These are phyloP conservation scores for Vigna reflexopilosa DNA, from an alignment of 306 rosid species.

Conservation along the genomic window DNA sequence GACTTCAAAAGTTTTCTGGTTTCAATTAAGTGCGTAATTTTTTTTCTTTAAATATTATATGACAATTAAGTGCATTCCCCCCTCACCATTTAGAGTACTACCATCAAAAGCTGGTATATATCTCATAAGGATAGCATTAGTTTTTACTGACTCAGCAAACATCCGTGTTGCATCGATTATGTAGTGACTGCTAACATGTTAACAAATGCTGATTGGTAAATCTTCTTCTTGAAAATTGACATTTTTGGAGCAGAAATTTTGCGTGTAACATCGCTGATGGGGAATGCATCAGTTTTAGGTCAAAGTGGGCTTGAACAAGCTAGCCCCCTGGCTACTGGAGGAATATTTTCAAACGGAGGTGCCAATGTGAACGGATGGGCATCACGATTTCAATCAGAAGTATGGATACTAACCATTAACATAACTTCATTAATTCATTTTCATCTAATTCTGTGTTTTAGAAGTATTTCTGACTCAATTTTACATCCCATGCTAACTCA, in stretches of 20 bases:
- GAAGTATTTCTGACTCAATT: conserved; percentile 81
- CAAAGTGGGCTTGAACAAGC: conserved; percentile 99
- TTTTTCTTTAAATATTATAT: conserved; percentile 39
- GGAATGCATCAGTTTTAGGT: conserved; percentile 99
- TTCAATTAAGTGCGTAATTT: conserved; percentile 4
- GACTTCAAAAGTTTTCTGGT: not conserved
- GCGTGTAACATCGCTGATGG: conserved; percentile 99
- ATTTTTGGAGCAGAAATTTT: conserved; percentile 99
- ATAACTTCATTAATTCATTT: conserved; percentile 93
- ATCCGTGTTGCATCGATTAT: conserved; percentile 80
- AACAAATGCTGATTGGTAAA: conserved; percentile 99
- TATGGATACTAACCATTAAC: conserved; percentile 99
- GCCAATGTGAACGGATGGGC: conserved; percentile 92
- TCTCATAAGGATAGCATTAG: conserved; percentile 58
- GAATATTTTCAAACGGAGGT: conserved; percentile 93
- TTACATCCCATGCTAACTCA: conserved; percentile 73
- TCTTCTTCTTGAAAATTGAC: conserved; percentile 99
- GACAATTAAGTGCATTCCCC: conserved; percentile 46
- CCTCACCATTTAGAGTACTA: conserved; percentile 37
- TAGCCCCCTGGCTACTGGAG: conserved; percentile 99
- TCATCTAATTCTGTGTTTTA: conserved; percentile 84
- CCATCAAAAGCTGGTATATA: conserved; percentile 54
- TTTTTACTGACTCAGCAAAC: conserved; percentile 80
- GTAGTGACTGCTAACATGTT: conserved; percentile 95
- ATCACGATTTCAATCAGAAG: conserved; percentile 99